Conservation (phyloP, 2,329 filamentous ascomycete species). For the Teratosphaeria epicoccoides region DNA sequence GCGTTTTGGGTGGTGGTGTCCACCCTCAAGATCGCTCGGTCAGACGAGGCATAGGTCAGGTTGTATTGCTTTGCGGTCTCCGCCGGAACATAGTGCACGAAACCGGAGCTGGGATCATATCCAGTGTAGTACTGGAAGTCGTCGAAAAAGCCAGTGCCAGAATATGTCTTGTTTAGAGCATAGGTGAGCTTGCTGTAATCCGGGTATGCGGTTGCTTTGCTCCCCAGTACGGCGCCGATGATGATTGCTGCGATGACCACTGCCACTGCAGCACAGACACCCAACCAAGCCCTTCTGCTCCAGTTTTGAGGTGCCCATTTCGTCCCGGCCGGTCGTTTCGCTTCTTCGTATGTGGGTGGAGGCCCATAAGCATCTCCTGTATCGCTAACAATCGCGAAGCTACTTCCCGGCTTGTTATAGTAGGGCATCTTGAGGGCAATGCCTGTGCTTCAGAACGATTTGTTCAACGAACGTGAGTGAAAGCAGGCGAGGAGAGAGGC, state of each 20-base stretch:
- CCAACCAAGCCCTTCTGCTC: slow-evolving; percentile 13
- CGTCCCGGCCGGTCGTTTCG: slow-evolving; percentile 6
- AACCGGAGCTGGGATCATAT: slow-evolving; percentile 40
- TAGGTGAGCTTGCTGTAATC: slow-evolving; percentile 20
- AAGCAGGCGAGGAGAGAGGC: neutral
- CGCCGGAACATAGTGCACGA: slow-evolving; percentile 36
- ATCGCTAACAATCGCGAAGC: neutral
- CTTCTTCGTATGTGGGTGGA: slow-evolving; percentile 2
- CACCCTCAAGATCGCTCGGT: slow-evolving; percentile 18
- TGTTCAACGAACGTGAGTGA: neutral
- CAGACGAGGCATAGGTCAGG: slow-evolving; percentile 19
- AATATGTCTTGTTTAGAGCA: slow-evolving; percentile 24
- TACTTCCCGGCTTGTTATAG: slow-evolving; percentile 2
- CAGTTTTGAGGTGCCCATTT: slow-evolving; percentile 19
- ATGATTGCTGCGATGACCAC: slow-evolving; percentile 16
- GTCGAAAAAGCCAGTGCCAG: slow-evolving; percentile 38
- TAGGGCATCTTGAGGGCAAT: neutral
- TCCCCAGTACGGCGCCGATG: slow-evolving; percentile 19
- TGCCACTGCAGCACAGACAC: slow-evolving; percentile 8
- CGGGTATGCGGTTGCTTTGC: slow-evolving; percentile 15
- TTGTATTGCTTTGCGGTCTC: slow-evolving; percentile 18
- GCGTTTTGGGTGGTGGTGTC: slow-evolving; percentile 19
- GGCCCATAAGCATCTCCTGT: slow-evolving; percentile 1
- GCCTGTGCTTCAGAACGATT: neutral
- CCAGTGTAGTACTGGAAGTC: slow-evolving; percentile 40